A percentile compares a stretch with the other conserved stretches of the same genome.
These are phyloP conservation scores for Sordaria brevicollis DNA, from an alignment of 495 filamentous ascomycete genomes.

Conservation along the genomic window DNA sequence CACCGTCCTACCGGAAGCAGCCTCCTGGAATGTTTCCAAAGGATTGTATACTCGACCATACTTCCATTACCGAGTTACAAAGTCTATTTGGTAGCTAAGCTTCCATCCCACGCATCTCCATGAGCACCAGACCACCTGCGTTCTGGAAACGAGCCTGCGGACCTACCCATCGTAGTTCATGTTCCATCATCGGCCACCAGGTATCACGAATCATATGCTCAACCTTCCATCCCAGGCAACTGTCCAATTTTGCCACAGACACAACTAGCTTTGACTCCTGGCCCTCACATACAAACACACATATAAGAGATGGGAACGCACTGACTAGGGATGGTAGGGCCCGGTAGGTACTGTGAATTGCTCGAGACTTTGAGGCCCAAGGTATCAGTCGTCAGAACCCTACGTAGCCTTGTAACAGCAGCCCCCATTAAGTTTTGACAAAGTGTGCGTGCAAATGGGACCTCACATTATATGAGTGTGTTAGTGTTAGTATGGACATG, in stretches of 20 bases:
- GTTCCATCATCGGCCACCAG: background rate
- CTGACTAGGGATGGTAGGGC: too few species aligned
- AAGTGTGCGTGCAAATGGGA: background rate
- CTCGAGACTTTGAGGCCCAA: background rate
- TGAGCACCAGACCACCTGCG: background rate
- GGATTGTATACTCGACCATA: background rate
- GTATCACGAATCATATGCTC: background rate
- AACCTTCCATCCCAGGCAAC: background rate
- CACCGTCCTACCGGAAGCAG: background rate
- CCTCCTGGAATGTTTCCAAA: background rate
- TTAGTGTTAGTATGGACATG: background rate
- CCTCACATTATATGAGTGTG: background rate
- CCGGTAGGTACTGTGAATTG: background rate
- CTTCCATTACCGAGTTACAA: background rate
- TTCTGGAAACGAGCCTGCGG: background rate
- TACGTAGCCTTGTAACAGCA: too few species aligned
- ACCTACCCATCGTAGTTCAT: background rate
- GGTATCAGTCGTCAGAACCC: background rate
- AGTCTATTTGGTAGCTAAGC: background rate
- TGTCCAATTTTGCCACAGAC: background rate
- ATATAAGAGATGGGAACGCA: too few species aligned
- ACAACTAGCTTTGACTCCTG: background rate
- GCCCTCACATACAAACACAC: background rate
- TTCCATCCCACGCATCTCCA: background rate
- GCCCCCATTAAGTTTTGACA: background rate